Conservation (phyloP, 768 basidiomycete species). For the Russula emetica region DNA sequence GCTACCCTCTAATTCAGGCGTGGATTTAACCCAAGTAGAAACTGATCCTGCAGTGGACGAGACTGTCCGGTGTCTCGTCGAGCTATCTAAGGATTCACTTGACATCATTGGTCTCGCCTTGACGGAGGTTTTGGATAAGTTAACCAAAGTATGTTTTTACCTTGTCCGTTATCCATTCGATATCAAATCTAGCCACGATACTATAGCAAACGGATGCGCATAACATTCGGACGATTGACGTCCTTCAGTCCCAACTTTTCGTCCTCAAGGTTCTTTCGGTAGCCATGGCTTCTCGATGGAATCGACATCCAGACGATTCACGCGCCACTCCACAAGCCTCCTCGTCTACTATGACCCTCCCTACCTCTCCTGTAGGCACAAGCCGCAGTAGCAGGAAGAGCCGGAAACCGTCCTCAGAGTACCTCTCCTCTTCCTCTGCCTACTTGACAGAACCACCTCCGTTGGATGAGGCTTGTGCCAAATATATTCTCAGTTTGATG, state of each 20-base stretch:
- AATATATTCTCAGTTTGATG: conserved; percentile 78
- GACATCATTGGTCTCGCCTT: conserved; percentile 78
- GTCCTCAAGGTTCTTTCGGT: conserved; percentile 76
- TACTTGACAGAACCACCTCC: conserved; percentile 63
- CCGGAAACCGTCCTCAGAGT: conserved; percentile 44
- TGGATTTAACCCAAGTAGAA: conserved; percentile 67
- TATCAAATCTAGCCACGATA: neutral
- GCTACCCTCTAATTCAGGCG: conserved; percentile 85
- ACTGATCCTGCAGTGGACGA: conserved; percentile 69
- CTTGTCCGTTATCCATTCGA: conserved; percentile 3
- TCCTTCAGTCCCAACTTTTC: conserved; percentile 83
- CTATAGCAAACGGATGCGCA: conserved; percentile 50
- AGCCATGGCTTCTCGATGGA: conserved; percentile 77
- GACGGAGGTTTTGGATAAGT: conserved; percentile 69
- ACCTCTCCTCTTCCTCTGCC: conserved; percentile 39
- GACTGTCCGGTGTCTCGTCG: conserved; percentile 73
- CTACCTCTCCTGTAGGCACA: conserved; percentile 35
- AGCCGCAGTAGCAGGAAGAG: conserved; percentile 31
- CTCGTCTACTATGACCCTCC: conserved; percentile 36
- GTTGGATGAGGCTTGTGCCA: conserved; percentile 76
- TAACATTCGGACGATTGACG: conserved; percentile 57
- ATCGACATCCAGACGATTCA: conserved; percentile 39
- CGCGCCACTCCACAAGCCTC: conserved; percentile 44
- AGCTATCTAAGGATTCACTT: conserved; percentile 69
- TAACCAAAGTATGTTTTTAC: conserved; percentile 56